Base-by-base conservation (phyloP, 2,329 filamentous ascomycete genomes). In the Botrytis pseudocinerea region DNA sequence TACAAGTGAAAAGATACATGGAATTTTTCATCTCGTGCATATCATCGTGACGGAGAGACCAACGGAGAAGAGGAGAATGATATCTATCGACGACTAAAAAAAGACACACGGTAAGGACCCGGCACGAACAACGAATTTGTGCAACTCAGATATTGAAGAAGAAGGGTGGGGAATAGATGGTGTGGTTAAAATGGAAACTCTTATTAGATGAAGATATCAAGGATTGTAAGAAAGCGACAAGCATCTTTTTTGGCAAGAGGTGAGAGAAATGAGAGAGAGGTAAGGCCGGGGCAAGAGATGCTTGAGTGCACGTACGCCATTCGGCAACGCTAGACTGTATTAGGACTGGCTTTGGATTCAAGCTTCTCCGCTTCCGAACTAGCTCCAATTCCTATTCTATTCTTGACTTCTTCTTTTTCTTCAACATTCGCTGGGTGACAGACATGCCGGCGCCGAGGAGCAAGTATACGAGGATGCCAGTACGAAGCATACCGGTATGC, bases 151-250 rank as follows among this genome's bases (percentile, higher is more conserved):
- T 51, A 9, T n/a, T 44, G 63, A 48, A 20, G 38, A 28, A 18
- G 16, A 6, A 44, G n/a, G 61, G 25, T 63, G 40, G 40, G 20
- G 40, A 32, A 44, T 22, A 32, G 40, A 46, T 9, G 28, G 40
- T 28, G 28, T 64, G 61, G 40, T 9, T 25, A 42, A 42, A 42
- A 42, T 28, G 48, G 25, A 7, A 54, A 54, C 5, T 54, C 25
- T 63, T 63, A 63, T 63, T 63, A 63, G 61, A 63, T 63, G 61
- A 63, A 63, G 40, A n/a, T 25, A 28, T 42, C 48, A 54, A 57
- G 51, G 51, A 57, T 57, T 57, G 51, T 28, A 18, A 57, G 51
- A 57, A n/a, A 54, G 25, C 7, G 48, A 54, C 48, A 14, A 54
- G 48, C 48, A 54, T 54, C 12, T 25, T n/a, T 54, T 25, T 54